Evolutionary conservation across 768 basidiomycete genomes (phyloP).

Genomic region (Chalciporus sphaerocephalus): DNA sequence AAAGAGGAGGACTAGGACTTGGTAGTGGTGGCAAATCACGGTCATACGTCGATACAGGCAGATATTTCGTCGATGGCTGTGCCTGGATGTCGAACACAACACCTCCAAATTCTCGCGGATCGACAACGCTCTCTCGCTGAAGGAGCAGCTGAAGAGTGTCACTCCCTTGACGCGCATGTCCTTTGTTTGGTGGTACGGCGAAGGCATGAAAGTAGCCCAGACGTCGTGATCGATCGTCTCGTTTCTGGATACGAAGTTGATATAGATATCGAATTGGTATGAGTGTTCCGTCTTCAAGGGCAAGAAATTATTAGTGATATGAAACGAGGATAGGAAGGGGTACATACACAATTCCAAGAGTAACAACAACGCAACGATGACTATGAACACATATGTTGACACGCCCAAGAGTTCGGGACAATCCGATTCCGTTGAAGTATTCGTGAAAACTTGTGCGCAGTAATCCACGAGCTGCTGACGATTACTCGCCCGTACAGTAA

Average conservation of each 20-base stretch:
- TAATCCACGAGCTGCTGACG: constrained; percentile 38
- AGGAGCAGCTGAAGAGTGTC: constrained; percentile 29
- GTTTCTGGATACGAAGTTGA: constrained; percentile 49
- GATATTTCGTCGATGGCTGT: constrained; percentile 11
- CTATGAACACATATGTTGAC: constrained; percentile 44
- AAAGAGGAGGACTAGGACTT: neutral
- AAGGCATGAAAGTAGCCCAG: constrained; percentile 32
- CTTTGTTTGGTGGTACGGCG: constrained; percentile 2
- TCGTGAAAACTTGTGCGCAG: constrained; percentile 44
- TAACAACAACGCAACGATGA: constrained; percentile 42
- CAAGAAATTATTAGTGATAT: neutral
- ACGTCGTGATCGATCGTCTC: constrained; percentile 33
- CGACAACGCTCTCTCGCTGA: constrained; percentile 9
- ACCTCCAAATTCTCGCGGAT: constrained; percentile 12
- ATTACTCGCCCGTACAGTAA: constrained; percentile 44
- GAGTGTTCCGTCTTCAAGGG: constrained; percentile 46
- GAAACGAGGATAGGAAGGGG: neutral
- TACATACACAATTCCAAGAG: constrained; percentile 55
- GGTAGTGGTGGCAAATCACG: constrained; percentile 11
- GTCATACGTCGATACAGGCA: constrained; percentile 16
- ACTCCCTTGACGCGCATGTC: constrained; percentile 24
- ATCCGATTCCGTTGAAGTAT: constrained; percentile 39
- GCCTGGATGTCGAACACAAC: constrained; percentile 22
- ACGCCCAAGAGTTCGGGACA: constrained; percentile 43
- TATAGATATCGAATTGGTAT: constrained; percentile 53